These are phyloP conservation scores for Penicillium sp. DNA, from an alignment of 2,329 filamentous ascomycete species.

Conservation along the genomic window DNA sequence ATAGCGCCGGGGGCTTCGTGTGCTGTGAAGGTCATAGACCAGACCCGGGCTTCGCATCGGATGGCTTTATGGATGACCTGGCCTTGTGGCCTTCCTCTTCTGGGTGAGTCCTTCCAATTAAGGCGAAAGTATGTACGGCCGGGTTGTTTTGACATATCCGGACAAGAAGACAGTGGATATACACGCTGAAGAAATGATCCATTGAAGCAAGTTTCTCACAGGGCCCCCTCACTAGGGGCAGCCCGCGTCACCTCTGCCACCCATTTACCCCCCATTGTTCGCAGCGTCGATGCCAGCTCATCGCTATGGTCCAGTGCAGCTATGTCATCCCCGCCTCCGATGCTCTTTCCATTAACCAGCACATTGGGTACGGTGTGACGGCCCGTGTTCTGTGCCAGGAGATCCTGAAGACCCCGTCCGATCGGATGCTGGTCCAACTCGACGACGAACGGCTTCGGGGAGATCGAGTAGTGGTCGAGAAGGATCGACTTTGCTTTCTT, in stretches of 20 bases:
- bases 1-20: too few species aligned
- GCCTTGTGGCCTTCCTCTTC: too few species aligned
- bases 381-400: constrained; percentile 70
- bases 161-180: background rate
- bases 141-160: background rate
- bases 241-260: constrained; percentile 41
- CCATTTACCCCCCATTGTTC: constrained; percentile 69
- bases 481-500: constrained; percentile 81
- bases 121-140: background rate
- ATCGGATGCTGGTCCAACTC: constrained; percentile 83
- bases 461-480: constrained; percentile 78
- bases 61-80: too few species aligned
- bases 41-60: too few species aligned
- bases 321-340: constrained; percentile 88
- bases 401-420: constrained; percentile 69
- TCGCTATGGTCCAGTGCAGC: constrained; percentile 66
- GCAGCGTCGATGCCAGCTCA: constrained; percentile 68
- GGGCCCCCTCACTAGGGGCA: constrained; percentile 9
- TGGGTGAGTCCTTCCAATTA: too few species aligned
- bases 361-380: constrained; percentile 89
- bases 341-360: constrained; percentile 80
- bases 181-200: background rate
- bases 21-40: too few species aligned
- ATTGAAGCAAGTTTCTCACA: background rate
- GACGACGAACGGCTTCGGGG: constrained; percentile 79